Evolutionary conservation across 1,284 basidiomycete genomes (phyloP).

Genomic region (Wallemia mellicola): DNA sequence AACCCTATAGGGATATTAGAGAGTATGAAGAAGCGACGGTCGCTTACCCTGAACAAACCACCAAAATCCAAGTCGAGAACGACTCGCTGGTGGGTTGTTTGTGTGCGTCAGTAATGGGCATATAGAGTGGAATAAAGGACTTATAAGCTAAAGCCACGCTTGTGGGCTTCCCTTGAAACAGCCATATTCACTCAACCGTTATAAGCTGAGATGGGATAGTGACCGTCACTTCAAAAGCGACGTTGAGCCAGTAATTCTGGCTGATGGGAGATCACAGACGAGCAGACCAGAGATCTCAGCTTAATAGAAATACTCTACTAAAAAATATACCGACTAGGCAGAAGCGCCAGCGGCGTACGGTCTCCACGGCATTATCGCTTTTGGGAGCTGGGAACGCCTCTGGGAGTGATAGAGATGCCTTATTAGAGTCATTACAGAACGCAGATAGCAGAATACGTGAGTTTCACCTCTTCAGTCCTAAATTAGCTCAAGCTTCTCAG

Average conservation of each 20-base stretch:
- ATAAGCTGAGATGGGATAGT: not conserved
- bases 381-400: not conserved
- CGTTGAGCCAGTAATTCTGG: not conserved
- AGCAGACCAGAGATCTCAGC: not conserved
- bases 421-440: not conserved
- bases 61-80: conserved; percentile 64
- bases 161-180: not conserved
- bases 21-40: conserved; percentile 4
- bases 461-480: not conserved
- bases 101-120: conserved; percentile 19
- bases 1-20: conserved; percentile 27
- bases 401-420: not conserved
- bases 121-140: conserved; percentile 17
- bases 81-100: conserved; percentile 43
- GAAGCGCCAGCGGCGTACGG: not conserved
- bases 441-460: not conserved
- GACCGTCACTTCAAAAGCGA: not conserved
- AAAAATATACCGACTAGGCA: not conserved
- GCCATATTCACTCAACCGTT: not conserved
- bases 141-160: conserved; percentile 54
- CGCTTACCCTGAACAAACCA: conserved; percentile 35
- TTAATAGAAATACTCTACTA: not conserved
- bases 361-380: not conserved
- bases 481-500: not conserved
- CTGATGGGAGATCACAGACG: not conserved